phyloP scores from a whole-genome alignment of 2,329 filamentous ascomycete species.

The Xylaria sp. region DNA sequence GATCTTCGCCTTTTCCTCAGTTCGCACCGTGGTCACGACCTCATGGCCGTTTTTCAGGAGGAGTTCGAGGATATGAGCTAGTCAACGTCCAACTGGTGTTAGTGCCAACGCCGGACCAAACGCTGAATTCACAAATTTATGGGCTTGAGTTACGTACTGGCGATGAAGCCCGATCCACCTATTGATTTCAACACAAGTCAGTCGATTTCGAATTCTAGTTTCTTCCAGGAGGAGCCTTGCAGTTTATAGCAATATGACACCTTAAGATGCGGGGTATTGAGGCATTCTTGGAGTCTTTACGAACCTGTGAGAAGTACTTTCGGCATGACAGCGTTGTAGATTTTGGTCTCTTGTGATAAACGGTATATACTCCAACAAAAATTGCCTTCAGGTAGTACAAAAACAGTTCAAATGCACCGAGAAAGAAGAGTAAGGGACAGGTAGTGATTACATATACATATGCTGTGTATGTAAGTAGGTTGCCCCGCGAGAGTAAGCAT shows the following conservation, averaged over 20 bases:
- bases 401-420: constrained; percentile 7
- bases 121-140: background rate
- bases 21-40: constrained; percentile 67
- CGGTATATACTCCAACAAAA: background rate
- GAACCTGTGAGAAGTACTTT: constrained; percentile 60
- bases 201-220: constrained; percentile 10
- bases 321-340: constrained; percentile 51
- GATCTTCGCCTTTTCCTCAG: constrained; percentile 62
- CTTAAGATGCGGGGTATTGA: constrained; percentile 11
- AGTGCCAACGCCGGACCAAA: constrained; percentile 1
- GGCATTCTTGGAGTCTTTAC: constrained; percentile 31
- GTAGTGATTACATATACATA: constrained; percentile 17
- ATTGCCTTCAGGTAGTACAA: background rate
- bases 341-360: background rate
- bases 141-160: constrained; percentile 51
- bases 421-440: background rate
- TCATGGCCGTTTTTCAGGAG: constrained; percentile 62
- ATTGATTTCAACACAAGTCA: constrained; percentile 19
- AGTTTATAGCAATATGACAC: background rate
- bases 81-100: constrained; percentile 11
- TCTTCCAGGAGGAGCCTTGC: background rate
- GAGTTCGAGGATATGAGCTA: constrained; percentile 65
- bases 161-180: constrained; percentile 65
- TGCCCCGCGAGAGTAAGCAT: constrained; percentile 20
- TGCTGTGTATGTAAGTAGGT: background rate